Evolutionary conservation across 768 basidiomycete species (phyloP).

Genomic region (Ephemerocybe angulata): DNA sequence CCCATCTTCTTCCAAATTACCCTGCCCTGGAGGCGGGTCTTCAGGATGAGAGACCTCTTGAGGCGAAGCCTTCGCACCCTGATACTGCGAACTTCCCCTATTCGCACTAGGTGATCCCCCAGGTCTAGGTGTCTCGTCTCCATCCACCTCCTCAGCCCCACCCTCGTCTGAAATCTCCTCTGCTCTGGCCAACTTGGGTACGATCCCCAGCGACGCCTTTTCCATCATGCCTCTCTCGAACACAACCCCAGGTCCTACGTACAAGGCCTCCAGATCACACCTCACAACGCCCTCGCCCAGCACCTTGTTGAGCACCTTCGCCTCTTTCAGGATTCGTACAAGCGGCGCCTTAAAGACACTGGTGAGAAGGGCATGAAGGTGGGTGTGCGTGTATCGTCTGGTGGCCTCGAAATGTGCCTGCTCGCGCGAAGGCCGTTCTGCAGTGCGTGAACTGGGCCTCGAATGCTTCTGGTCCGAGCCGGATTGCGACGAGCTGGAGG

Average conservation of each 20-base stretch:
- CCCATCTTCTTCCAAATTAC: background rate
- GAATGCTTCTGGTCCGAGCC: no score
- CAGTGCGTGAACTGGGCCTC: no score
- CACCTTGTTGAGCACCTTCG: constrained; percentile 50
- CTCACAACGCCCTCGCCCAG: constrained; percentile 58
- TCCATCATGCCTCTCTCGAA: constrained; percentile 46
- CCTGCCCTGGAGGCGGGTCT: constrained; percentile 16
- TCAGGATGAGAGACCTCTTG: background rate
- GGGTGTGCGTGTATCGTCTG: background rate
- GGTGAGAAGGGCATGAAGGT: constrained; percentile 28
- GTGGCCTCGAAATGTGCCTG: background rate
- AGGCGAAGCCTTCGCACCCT: background rate
- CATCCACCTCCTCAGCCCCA: constrained; percentile 14
- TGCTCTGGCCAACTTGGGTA: constrained; percentile 11
- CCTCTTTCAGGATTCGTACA: constrained; percentile 38
- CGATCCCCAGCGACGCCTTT: constrained; percentile 17
- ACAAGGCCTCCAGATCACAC: constrained; percentile 52
- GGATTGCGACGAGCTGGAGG: no score
- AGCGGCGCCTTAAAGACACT: constrained; percentile 43
- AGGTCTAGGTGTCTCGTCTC: background rate
- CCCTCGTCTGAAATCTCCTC: constrained; percentile 12
- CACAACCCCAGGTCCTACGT: constrained; percentile 37
- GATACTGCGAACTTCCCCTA: constrained; percentile 12
- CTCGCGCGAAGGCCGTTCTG: no score
- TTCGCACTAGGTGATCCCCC: background rate